Evolutionary conservation across 2,329 filamentous ascomycete species (phyloP).

Genomic region (Colletotrichum noveboracense): DNA sequence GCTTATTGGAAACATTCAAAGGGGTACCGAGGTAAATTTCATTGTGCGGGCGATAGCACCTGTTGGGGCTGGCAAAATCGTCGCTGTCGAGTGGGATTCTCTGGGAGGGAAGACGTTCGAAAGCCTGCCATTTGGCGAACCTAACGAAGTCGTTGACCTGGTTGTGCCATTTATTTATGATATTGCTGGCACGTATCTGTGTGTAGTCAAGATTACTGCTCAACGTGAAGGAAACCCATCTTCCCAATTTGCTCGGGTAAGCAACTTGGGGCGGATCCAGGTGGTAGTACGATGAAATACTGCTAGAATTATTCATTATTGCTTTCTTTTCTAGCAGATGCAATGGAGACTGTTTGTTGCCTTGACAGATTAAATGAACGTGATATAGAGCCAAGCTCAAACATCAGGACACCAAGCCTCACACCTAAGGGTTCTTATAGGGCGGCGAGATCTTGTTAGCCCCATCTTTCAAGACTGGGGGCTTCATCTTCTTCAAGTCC

Average conservation of each 20-base stretch:
- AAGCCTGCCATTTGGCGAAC: not conserved
- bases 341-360: accelerated
- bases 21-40: not conserved
- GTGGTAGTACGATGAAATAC: not conserved
- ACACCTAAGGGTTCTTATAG: constrained; percentile 45
- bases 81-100: constrained; percentile 23
- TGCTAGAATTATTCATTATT: not conserved
- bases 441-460: constrained; percentile 29
- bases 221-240: not conserved
- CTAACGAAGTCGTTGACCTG: not conserved
- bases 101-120: not conserved
- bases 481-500: constrained; percentile 33
- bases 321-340: not conserved
- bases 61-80: constrained; percentile 9
- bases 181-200: not conserved
- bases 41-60: not conserved
- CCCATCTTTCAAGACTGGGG: constrained; percentile 27
- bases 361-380: not conserved
- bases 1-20: not conserved
- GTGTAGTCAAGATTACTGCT: not conserved
- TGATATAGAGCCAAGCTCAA: not conserved
- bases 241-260: not conserved
- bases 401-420: not conserved
- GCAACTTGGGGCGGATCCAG: not conserved
- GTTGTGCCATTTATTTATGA: not conserved